Conservation (phyloP, 352 stramenopile species). For the Globisporangium barbulae region DNA sequence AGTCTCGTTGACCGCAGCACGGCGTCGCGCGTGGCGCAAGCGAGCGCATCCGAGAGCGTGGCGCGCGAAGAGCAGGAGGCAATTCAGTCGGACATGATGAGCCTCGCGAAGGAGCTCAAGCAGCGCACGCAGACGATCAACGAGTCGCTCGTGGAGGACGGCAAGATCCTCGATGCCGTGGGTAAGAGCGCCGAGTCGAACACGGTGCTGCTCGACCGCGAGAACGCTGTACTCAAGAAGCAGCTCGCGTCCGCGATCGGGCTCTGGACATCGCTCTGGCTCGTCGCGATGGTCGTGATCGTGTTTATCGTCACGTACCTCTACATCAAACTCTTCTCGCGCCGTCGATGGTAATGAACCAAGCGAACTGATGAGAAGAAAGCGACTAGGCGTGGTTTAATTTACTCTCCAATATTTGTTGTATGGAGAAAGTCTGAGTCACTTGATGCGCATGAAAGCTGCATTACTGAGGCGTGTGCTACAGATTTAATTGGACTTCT, state of each 20-base stretch:
- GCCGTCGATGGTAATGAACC: slow-evolving; percentile 35
- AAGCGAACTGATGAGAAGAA: background rate
- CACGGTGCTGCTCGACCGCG: slow-evolving; percentile 50
- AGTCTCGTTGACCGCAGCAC: slow-evolving; percentile 37
- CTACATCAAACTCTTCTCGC: slow-evolving; percentile 77
- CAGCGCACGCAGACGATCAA: slow-evolving; percentile 73
- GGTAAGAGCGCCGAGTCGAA: slow-evolving; percentile 70
- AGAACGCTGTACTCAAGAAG: slow-evolving; percentile 57
- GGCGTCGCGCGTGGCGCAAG: slow-evolving; percentile 17
- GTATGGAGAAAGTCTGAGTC: too few relatives aligned
- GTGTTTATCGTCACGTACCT: slow-evolving; percentile 72
- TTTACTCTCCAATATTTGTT: too few relatives aligned
- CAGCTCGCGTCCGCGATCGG: slow-evolving; percentile 72
- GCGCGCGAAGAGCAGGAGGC: slow-evolving; percentile 61
- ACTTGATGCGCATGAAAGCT: background rate
- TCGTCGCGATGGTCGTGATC: slow-evolving; percentile 54
- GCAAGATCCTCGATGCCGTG: slow-evolving; percentile 74
- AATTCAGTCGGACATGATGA: slow-evolving; percentile 75
- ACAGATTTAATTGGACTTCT: too few relatives aligned
- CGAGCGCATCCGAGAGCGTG: slow-evolving; percentile 37
- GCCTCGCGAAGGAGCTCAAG: slow-evolving; percentile 68
- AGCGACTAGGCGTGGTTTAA: too few relatives aligned
- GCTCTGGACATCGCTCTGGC: slow-evolving; percentile 69
- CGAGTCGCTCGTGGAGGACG: slow-evolving; percentile 60
- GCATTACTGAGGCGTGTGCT: background rate